These are phyloP conservation scores for Leptographium radiaticola DNA, from an alignment of 2,329 filamentous ascomycete genomes.

Conservation along the genomic window DNA sequence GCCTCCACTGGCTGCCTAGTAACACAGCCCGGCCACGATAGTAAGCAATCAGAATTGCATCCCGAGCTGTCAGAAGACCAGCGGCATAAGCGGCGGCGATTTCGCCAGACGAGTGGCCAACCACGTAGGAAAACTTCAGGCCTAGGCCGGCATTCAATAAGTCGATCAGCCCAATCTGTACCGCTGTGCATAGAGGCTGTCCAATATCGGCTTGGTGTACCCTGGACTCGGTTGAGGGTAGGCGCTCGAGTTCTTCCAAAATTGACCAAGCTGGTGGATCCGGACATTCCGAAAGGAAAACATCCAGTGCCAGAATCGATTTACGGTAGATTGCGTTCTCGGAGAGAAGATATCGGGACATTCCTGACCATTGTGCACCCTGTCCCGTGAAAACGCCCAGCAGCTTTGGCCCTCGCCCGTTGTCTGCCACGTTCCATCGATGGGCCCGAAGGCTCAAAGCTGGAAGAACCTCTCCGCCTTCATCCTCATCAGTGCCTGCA, in stretches of 20 bases:
- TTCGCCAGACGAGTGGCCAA: not conserved
- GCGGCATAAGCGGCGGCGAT: not conserved
- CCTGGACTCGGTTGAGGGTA: not conserved
- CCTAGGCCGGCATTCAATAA: not conserved
- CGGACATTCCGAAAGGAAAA: not conserved
- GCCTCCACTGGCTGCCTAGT: too few relatives aligned
- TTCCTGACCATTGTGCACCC: not conserved
- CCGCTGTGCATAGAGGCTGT: not conserved
- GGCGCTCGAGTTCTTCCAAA: not conserved
- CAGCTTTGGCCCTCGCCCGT: not conserved
- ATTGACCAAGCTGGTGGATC: not conserved
- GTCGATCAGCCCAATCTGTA: not conserved
- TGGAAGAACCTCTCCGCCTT: slow-evolving; percentile 2
- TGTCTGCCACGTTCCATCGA: not conserved
- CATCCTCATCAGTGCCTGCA: not conserved
- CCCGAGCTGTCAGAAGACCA: not conserved
- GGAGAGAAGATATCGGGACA: not conserved
- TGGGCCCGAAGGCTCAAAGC: not conserved
- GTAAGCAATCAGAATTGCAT: not conserved
- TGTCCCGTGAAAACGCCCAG: not conserved
- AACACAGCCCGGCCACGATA: not conserved
- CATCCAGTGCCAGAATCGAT: not conserved
- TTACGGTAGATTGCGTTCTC: not conserved
- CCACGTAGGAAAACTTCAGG: not conserved
- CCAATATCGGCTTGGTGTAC: not conserved